Evolutionary conservation across 805 yeast genomes (phyloP), one percentile per base, ranked within the genome.

Genomic region (Lipomyces lipofer): DNA sequence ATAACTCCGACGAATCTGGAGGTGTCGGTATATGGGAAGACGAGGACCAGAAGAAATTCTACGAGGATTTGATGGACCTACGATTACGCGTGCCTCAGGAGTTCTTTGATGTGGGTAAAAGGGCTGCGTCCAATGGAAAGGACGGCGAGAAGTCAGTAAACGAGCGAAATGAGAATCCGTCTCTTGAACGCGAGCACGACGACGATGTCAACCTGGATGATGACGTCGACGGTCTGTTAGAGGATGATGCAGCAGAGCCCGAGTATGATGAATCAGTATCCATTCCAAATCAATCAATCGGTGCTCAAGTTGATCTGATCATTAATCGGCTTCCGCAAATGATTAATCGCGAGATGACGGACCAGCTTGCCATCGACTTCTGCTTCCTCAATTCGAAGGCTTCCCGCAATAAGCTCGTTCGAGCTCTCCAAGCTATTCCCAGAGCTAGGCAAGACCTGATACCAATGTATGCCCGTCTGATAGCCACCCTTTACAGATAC

Each of bases 21-120:
- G 43, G 38, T 30, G 7, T 32, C 8, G 67, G 67, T 24, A 60
- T 78, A 1, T 88, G 95, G 95, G 86, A 80, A 36, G 82, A 77
- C 52, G 81, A 81, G 15, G 84, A 82, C 28, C 82, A 79, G n/a
- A 76, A 78, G 56, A 75, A 73, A 56, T 90, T 88, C 65, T 90
- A 91, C 69, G 72, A 77, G 44, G 95, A 88, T 66, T 77, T 87
- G 7, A 71, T 88, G 50, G 78, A 76, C 7, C 74, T 89, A 43
- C 77, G 89, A 45, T 84, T 79, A 54, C 79, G 80, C 55, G 75
- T 86, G 46, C 86, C 88, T 66, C 81, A 79, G 28, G 75, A 71
- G 1, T 69, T 83, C 17, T 84, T 86, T 0, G 71, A 70, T 13
- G 61, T 78, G 8, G 68, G 71, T 3, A 67, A 67, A 2, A 64